Evolutionary conservation across 805 yeast species (phyloP), one percentile per base, ranked within the genome.

Genomic region (Barnettozyma salicaria): DNA sequence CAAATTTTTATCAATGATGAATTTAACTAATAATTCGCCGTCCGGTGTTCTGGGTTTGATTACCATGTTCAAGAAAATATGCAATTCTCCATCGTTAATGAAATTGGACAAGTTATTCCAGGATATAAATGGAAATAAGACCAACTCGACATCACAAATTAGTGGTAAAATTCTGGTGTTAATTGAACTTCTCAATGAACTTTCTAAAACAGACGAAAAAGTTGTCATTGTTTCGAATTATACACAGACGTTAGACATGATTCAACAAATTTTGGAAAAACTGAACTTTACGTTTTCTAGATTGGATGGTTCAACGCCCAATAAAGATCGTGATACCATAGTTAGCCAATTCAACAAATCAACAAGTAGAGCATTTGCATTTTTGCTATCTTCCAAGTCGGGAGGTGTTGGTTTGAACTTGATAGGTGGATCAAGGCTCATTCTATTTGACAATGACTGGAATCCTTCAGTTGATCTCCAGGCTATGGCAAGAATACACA

Each of bases 361-460:
- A 1, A 40, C 53, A 65, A 3, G 47, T 49, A 7, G 56, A 56
- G 23, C 42, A 58, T 24, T 82, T 52, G 80, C 80, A 0, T 87
- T 92, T 47, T 60, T 92, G 10, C 59, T 92, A 10, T 85, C 96
- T 4, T 82, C 96, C 0, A 86, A 88, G 56, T 79, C 95, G 4
- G 98, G 98, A 4, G 98, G 98, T 0, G 79, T 83, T 42, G 98
- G 98, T 0, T 65, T 92, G 28, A 92, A 92, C 52, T 64, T 92
- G 23, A 72, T 85, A 23, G 98, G 97, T 0, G 98, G 95, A 0
- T 85, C 95, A 3, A 63, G 97, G 19, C 61, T 92, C 27, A 70
- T 92, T 5, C 61, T 92, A 17, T 82, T 85, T 53, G 98, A 92
- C 55, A 86, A 92, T 45, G 97, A 92, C 53, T 92, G 98, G 98